phyloP scores from a whole-genome alignment of 768 basidiomycete genomes.

The Grammothele lineata region DNA sequence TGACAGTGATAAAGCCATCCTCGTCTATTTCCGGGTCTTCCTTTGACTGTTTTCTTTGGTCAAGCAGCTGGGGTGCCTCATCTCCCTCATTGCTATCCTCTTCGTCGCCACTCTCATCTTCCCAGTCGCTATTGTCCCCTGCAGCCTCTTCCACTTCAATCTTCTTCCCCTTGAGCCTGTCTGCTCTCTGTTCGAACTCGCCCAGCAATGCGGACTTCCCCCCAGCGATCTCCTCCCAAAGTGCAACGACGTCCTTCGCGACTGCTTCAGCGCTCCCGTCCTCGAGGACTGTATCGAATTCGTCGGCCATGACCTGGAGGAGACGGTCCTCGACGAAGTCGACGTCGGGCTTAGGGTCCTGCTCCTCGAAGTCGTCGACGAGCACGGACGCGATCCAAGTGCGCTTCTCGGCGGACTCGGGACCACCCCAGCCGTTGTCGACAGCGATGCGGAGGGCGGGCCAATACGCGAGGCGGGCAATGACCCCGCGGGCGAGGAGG shows the following conservation, averaged over 20 bases:
- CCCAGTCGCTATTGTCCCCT: constrained; percentile 40
- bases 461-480: constrained; percentile 83
- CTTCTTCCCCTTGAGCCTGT: constrained; percentile 52
- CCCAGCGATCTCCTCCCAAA: constrained; percentile 55
- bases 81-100: constrained; percentile 44
- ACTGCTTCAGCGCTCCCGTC: constrained; percentile 79
- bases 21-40: constrained; percentile 79
- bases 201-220: constrained; percentile 47
- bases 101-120: constrained; percentile 39
- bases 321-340: constrained; percentile 80
- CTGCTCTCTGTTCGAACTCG: constrained; percentile 63
- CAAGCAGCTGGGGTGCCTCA: constrained; percentile 53
- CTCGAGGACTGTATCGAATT: constrained; percentile 80
- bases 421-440: constrained; percentile 83
- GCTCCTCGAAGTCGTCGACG: constrained; percentile 73
- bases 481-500: constrained; percentile 82
- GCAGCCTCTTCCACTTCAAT: constrained; percentile 42
- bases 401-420: constrained; percentile 63
- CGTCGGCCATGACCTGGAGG: constrained; percentile 80
- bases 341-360: constrained; percentile 47
- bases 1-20: constrained; percentile 87
- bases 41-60: constrained; percentile 28
- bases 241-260: constrained; percentile 61
- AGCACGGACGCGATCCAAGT: constrained; percentile 82
- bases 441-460: constrained; percentile 83